Evolutionary conservation across 306 rosid genomes (phyloP).

Genomic region (Phaseolus lunatus): DNA sequence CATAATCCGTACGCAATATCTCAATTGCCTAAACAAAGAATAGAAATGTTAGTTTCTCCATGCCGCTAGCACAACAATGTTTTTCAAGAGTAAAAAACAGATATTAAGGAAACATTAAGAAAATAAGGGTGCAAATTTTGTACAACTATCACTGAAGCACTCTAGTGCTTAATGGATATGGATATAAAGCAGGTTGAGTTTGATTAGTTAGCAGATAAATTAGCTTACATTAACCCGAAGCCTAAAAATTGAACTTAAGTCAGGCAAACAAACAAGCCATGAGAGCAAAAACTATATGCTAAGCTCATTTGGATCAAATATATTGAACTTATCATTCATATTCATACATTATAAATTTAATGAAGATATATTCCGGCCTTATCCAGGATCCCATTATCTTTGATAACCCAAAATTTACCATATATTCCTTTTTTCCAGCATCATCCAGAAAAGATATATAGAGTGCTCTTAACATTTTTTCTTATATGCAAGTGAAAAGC

Average conservation of each 20-base stretch:
- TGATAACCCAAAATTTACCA: conserved; percentile 1
- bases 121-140: conserved; percentile 24
- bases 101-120: conserved; percentile 22
- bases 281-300: conserved; percentile 19
- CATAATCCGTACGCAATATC: conserved; percentile 84
- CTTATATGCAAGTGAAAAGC: conserved; percentile 13
- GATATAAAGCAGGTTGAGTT: conserved; percentile 35
- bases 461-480: conserved; percentile 21
- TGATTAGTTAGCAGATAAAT: conserved; percentile 7
- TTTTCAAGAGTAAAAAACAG: conserved; percentile 22
- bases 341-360: background rate
- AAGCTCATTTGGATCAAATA: conserved; percentile 7
- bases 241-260: conserved; percentile 15
- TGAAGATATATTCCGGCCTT: conserved; percentile 13
- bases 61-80: conserved; percentile 28
- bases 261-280: conserved; percentile 14
- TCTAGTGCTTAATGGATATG: conserved; percentile 22
- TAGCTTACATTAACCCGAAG: conserved; percentile 27
- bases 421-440: conserved; percentile 20
- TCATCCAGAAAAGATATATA: too few species aligned
- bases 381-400: conserved; percentile 29
- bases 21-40: conserved; percentile 72
- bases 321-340: background rate
- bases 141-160: conserved; percentile 13
- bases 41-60: conserved; percentile 44